These are phyloP conservation scores for Hansenula anomala DNA, from an alignment of 1,139 yeast genomes.

Conservation along the genomic window DNA sequence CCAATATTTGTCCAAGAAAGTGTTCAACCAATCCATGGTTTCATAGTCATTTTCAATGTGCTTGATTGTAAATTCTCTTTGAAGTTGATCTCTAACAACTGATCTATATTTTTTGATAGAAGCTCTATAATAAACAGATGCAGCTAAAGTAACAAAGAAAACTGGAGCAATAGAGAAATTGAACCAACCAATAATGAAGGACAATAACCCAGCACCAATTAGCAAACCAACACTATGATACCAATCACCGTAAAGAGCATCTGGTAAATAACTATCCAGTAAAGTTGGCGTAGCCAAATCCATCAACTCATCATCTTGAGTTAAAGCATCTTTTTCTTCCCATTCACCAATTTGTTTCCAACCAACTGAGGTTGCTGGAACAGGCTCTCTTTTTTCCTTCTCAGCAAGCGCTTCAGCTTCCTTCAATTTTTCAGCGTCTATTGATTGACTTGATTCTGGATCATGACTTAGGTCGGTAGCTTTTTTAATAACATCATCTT, in stretches of 20 bases:
- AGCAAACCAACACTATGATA: slow-evolving; percentile 78
- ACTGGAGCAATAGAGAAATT: slow-evolving; percentile 77
- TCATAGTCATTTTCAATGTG: slow-evolving; percentile 85
- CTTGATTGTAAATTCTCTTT: slow-evolving; percentile 77
- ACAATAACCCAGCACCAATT: slow-evolving; percentile 58
- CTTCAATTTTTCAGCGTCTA: slow-evolving; percentile 13
- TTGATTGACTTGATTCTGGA: slow-evolving; percentile 6
- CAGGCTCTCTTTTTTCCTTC: slow-evolving; percentile 44
- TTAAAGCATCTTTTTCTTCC: slow-evolving; percentile 62
- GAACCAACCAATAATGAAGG: slow-evolving; percentile 78
- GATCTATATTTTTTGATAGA: slow-evolving; percentile 78
- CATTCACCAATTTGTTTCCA: slow-evolving; percentile 95
- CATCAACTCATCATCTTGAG: slow-evolving; percentile 63
- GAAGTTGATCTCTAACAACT: slow-evolving; percentile 69
- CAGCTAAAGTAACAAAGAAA: slow-evolving; percentile 57
- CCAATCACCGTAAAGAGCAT: slow-evolving; percentile 87
- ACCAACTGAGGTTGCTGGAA: slow-evolving; percentile 70
- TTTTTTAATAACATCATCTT: slow-evolving; percentile 14
- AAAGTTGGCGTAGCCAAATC: slow-evolving; percentile 65
- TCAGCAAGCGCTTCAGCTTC: slow-evolving; percentile 27
- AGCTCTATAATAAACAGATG: slow-evolving; percentile 72
- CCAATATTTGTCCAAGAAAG: slow-evolving; percentile 89
- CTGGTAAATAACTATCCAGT: slow-evolving; percentile 68
- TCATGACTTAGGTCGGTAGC: slow-evolving; percentile 4
- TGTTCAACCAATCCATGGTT: slow-evolving; percentile 92